Conservation (phyloP, 768 basidiomycete species). For the Udeniomyces megalosporus region DNA sequence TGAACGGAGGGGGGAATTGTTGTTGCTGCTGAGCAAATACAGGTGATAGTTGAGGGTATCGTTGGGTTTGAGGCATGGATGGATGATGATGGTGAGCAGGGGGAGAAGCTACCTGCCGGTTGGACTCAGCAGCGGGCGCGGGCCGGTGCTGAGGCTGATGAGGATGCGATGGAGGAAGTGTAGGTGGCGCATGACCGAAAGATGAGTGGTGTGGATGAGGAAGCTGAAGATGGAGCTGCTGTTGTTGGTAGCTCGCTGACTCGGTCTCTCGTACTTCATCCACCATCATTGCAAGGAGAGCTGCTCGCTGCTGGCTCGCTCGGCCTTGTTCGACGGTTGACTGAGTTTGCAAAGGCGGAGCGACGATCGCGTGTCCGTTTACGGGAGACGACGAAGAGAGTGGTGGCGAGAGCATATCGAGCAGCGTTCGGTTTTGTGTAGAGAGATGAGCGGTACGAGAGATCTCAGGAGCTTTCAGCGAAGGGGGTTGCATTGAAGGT, state of each 20-base stretch:
- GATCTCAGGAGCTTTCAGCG: too few species aligned
- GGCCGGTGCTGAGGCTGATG: background rate
- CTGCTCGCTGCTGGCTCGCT: background rate
- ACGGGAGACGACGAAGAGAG: background rate
- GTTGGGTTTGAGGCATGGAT: too few species aligned
- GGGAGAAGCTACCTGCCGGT: too few species aligned
- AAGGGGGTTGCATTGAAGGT: background rate
- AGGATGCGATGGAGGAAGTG: background rate
- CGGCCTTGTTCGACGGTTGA: background rate
- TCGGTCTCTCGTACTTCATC: background rate
- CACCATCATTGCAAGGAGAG: conserved; percentile 4
- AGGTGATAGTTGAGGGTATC: too few species aligned
- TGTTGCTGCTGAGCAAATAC: too few species aligned
- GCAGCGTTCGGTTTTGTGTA: background rate
- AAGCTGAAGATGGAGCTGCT: background rate
- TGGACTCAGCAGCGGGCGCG: too few species aligned
- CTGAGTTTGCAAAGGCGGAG: background rate
- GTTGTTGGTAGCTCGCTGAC: background rate
- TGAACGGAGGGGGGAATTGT: too few species aligned
- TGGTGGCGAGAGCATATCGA: background rate
- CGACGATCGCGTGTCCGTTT: background rate
- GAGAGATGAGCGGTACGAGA: too few species aligned
- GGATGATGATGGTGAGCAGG: too few species aligned
- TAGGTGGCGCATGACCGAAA: background rate
- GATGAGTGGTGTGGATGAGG: background rate